Percentiles rank a stretch among this genome's conserved stretches.
Evolutionary conservation across 2,329 filamentous ascomycete genomes (phyloP).

Genomic region (Stemphylium vesicarium): DNA sequence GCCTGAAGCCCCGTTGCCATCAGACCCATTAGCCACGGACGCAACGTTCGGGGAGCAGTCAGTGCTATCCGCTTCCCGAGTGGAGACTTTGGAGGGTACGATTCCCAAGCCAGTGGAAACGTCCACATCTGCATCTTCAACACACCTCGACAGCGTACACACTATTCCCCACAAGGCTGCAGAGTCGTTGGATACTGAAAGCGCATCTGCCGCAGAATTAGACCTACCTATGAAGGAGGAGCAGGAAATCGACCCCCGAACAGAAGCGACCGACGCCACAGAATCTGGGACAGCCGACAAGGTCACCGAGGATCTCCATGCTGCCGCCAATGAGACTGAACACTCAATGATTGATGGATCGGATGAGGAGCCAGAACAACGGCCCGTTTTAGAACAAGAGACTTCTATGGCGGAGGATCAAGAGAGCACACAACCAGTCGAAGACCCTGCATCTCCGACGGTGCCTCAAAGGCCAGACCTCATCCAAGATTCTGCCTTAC

Average conservation of each 20-base stretch:
- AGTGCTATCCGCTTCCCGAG: conserved; percentile 12
- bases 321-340: conserved; percentile 1
- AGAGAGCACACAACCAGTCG: neutral
- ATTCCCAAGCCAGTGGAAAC: conserved; percentile 24
- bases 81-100: conserved; percentile 19
- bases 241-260: conserved; percentile 2
- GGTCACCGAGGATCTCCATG: neutral
- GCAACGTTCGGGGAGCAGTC: conserved; percentile 14
- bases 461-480: neutral
- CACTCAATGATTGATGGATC: conserved; percentile 9
- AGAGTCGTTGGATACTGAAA: conserved; percentile 6
- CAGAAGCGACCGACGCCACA: conserved; percentile 4
- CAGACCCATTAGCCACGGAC: conserved; percentile 25
- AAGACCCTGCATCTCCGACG: conserved; percentile 3
- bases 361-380: conserved; percentile 10
- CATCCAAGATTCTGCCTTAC: conserved; percentile 1
- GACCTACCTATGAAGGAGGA: conserved; percentile 13
- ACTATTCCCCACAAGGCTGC: conserved; percentile 10
- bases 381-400: conserved; percentile 3
- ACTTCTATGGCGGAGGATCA: conserved; percentile 1
- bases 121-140: conserved; percentile 26
- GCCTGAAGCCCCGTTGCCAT: conserved; percentile 24
- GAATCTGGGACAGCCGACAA: conserved; percentile 3
- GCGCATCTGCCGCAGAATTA: conserved; percentile 4
- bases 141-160: conserved; percentile 11